Conservation (phyloP, 2,329 filamentous ascomycete genomes). For the Fusarium ambrosium region DNA sequence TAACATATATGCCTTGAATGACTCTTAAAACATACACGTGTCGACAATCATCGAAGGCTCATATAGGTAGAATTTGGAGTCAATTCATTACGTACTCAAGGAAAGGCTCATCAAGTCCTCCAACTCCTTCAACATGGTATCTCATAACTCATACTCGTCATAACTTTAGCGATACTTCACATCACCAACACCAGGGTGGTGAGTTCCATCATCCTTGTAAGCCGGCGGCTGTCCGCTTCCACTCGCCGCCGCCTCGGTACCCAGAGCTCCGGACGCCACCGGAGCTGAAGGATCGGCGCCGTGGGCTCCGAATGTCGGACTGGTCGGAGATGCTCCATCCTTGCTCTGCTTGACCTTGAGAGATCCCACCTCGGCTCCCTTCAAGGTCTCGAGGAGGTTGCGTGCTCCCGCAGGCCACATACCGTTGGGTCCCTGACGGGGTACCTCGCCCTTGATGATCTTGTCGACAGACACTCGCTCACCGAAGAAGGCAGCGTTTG, state of each 20-base stretch:
- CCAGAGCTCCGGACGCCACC: constrained; percentile 16
- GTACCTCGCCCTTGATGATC: constrained; percentile 62
- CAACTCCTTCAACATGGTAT: constrained; percentile 33
- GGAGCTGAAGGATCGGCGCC: constrained; percentile 20
- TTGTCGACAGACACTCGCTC: constrained; percentile 63
- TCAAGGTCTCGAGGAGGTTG: constrained; percentile 49
- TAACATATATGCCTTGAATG: too few relatives aligned
- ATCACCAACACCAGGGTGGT: constrained; percentile 43
- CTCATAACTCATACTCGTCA: constrained; percentile 14
- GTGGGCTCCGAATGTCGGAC: constrained; percentile 22
- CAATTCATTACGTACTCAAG: not conserved
- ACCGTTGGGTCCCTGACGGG: constrained; percentile 41
- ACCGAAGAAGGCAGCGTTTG: constrained; percentile 89
- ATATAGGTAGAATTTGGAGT: not conserved
- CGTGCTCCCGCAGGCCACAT: constrained; percentile 53
- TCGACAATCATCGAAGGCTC: not conserved
- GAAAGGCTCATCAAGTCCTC: not conserved
- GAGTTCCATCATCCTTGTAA: constrained; percentile 44
- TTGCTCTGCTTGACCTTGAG: constrained; percentile 40
- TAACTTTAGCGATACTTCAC: constrained; percentile 41
- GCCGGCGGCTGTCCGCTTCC: constrained; percentile 36
- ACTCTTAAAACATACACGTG: not conserved
- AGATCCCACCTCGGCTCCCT: constrained; percentile 50
- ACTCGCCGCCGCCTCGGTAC: constrained; percentile 14
- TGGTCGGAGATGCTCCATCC: constrained; percentile 17